These are phyloP conservation scores for Hypomyces perniciosus DNA, from an alignment of 2,329 filamentous ascomycete species.

Conservation along the genomic window DNA sequence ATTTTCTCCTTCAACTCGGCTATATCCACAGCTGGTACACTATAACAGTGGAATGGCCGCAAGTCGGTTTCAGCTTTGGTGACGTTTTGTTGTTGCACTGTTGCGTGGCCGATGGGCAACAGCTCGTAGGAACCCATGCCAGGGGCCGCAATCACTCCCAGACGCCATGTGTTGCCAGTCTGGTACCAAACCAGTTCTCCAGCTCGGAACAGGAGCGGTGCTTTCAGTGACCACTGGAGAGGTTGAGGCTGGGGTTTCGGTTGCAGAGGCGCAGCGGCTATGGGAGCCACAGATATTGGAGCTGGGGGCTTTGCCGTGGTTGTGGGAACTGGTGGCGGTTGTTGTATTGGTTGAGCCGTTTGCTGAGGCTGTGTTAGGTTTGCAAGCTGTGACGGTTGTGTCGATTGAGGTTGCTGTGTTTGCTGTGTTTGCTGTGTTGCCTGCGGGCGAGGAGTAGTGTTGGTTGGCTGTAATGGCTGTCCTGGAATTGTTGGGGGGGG, in stretches of 20 bases:
- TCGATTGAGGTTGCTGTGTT: conserved; percentile 12
- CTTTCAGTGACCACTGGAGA: conserved; percentile 28
- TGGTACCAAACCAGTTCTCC: conserved; percentile 48
- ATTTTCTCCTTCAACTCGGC: conserved; percentile 33
- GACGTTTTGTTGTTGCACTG: conserved; percentile 33
- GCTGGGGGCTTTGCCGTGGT: conserved; percentile 8
- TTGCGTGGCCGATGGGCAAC: conserved; percentile 35
- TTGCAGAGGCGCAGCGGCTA: background rate
- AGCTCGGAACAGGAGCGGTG: conserved; percentile 36
- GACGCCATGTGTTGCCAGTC: conserved; percentile 41
- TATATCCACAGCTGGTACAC: conserved; percentile 38
- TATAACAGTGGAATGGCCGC: conserved; percentile 47
- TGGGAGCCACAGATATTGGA: background rate
- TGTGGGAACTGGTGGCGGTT: conserved; percentile 13
- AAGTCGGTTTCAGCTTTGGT: conserved; percentile 36
- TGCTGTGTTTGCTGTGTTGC: conserved; percentile 7
- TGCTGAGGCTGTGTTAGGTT: conserved; percentile 1
- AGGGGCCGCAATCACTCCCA: conserved; percentile 38
- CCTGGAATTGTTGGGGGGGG: conserved; percentile 31
- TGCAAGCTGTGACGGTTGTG: conserved; percentile 2
- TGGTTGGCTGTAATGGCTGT: conserved; percentile 24
- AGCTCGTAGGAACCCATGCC: conserved; percentile 29
- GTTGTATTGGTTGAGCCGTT: conserved; percentile 9
- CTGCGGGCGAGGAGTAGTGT: conserved; percentile 17
- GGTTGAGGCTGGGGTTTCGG: conserved; percentile 10